Conservation (phyloP, 192 early-diverging fungal genomes). For the Backusella mclennaniae region DNA sequence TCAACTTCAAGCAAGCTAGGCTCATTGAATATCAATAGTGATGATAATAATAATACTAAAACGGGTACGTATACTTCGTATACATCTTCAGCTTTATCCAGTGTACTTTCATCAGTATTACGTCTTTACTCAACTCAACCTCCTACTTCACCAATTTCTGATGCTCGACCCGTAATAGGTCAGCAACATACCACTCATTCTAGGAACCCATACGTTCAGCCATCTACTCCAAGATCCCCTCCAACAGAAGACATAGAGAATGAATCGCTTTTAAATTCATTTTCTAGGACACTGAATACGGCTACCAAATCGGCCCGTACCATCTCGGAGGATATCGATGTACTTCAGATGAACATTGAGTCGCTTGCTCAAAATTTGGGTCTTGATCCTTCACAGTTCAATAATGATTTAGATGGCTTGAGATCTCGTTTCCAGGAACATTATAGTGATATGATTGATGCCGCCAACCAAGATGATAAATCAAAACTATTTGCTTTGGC, state of each 20-base stretch:
- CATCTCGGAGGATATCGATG: conserved; percentile 28
- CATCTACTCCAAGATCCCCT: not conserved
- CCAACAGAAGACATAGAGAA: not conserved
- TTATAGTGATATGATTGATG: conserved; percentile 10
- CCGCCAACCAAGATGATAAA: not conserved
- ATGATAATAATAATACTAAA: not conserved
- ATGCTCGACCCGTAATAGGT: not conserved
- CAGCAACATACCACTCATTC: not conserved
- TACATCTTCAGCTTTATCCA: conserved; percentile 9
- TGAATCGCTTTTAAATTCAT: not conserved
- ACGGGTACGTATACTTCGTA: not conserved
- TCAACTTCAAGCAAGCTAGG: not conserved
- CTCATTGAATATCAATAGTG: not conserved
- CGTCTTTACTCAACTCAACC: conserved; percentile 11
- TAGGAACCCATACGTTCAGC: not conserved
- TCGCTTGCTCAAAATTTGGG: conserved; percentile 20
- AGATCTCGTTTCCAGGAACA: conserved; percentile 3
- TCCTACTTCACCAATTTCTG: not conserved
- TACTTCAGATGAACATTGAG: conserved; percentile 22
- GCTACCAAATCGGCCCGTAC: conserved; percentile 26
- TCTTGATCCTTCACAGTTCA: conserved; percentile 17
- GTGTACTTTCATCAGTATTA: conserved; percentile 4
- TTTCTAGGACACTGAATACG: conserved; percentile 18
- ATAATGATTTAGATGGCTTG: conserved; percentile 17
- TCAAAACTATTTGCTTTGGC: not conserved